A percentile compares a stretch with the other conserved stretches of the same genome.
Conservation (phyloP, 257 asterid species). For the Leonotis leonurus region DNA sequence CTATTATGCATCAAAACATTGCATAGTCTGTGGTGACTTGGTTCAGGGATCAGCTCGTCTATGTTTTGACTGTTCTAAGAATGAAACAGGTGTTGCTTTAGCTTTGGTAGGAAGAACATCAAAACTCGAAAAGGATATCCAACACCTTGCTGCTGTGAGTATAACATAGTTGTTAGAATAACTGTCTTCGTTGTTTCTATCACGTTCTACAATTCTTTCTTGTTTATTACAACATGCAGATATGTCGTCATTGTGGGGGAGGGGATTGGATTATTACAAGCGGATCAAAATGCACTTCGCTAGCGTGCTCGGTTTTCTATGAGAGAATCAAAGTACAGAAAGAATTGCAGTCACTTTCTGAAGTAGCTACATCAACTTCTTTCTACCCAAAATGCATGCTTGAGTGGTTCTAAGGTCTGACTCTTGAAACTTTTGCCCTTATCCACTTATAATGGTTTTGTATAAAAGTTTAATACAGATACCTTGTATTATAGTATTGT, state of each 20-base stretch:
- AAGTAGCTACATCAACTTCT: slow-evolving; percentile 48
- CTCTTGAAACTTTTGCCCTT: background rate
- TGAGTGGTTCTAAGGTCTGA: slow-evolving; percentile 88
- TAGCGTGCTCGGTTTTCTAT: slow-evolving; percentile 78
- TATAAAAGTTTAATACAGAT: background rate
- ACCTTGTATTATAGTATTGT: background rate
- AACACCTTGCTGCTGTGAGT: slow-evolving; percentile 87
- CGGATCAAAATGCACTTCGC: slow-evolving; percentile 83
- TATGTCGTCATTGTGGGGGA: slow-evolving; percentile 94
- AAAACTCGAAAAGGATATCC: slow-evolving; percentile 70
- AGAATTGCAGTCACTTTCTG: slow-evolving; percentile 61
- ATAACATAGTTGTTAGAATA: background rate
- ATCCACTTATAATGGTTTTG: background rate
- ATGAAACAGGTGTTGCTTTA: slow-evolving; percentile 53
- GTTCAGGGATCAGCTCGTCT: slow-evolving; percentile 63
- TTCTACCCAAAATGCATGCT: slow-evolving; percentile 66
- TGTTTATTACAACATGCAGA: slow-evolving; percentile 31
- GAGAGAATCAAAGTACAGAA: slow-evolving; percentile 83
- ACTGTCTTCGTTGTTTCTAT: background rate
- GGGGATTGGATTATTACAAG: slow-evolving; percentile 83
- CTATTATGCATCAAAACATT: slow-evolving; percentile 74
- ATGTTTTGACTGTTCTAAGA: slow-evolving; percentile 51
- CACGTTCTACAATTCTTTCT: background rate
- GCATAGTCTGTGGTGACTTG: slow-evolving; percentile 67
- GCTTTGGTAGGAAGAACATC: slow-evolving; percentile 76